Base-by-base conservation (phyloP, 192 early-diverging fungal genomes). In the Podila horticola region DNA sequence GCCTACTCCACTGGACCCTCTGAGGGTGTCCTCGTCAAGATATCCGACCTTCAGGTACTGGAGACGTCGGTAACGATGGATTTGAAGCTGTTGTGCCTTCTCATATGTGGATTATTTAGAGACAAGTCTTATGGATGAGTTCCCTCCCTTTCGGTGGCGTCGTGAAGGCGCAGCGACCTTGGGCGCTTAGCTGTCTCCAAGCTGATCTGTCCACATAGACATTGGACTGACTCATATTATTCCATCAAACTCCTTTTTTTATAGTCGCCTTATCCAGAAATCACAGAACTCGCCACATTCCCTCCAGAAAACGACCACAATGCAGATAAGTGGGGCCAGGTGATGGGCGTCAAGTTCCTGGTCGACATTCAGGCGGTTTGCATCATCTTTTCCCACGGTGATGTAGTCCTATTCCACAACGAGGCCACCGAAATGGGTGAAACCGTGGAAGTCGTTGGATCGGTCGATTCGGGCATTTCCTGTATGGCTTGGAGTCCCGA, bases 401-500 rank as follows among this genome's bases (percentile, higher is more conserved):
- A 92, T 70, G 88, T 92, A 58, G 82, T 86, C 26, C 76, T 88
- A 26, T 73, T 88, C 33, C 75, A 77, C 68, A 76, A 83, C 34
- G 85, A 86, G 63, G 38, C 74, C 11, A 87, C 77, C 3, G 71
- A 83, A 24, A 66, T 84, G 49, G 70, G 72, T 10, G 85, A 85
- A 41, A 74, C 64, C 5, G 59, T 87, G n/a, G 90, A 92, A 62
- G 74, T 89, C 48, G 92, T 96, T 5, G 95, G 95, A 26, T 82
- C 84, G 26, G 89, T 96, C 3, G 95, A 95, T 67, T 84, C 86
- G 17, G 93, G 94, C 17, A 91, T 97, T 30, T 69, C 82, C 28
- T 85, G 86, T 62, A 91, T 94, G 84, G 84, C 82, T 45, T 97
- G 94, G 96, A 95, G 93, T 84, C 96, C 96, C 17, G 97, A 98